Evolutionary conservation across 208 protist genomes (phyloP).

Genomic region (Wallacemonas collosoma): DNA sequence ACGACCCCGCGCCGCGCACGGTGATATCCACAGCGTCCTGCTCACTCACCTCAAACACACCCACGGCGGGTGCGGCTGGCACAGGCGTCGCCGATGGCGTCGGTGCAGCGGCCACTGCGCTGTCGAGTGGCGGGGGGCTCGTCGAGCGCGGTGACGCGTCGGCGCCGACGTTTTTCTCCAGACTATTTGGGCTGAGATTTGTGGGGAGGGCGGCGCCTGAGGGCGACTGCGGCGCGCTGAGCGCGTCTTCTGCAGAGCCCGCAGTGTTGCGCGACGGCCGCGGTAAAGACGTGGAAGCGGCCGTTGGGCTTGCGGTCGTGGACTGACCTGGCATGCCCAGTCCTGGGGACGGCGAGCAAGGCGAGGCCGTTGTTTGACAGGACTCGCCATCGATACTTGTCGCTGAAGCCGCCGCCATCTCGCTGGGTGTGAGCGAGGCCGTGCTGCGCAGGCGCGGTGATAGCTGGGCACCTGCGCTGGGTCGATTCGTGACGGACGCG

Average conservation of each 20-base stretch:
- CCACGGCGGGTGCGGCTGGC: background rate
- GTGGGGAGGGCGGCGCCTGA: no score
- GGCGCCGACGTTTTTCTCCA: background rate
- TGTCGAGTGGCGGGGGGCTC: background rate
- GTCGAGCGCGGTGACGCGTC: background rate
- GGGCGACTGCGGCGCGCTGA: no score
- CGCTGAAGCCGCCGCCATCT: background rate
- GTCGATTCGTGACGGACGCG: background rate
- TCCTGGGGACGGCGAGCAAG: no score
- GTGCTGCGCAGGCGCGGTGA: background rate
- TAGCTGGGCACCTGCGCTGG: background rate
- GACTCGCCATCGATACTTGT: background rate
- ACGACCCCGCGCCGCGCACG: constrained; percentile 55
- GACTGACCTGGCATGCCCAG: no score
- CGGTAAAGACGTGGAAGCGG: no score
- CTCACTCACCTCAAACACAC: constrained; percentile 44
- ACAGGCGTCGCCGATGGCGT: background rate
- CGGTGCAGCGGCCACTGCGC: background rate
- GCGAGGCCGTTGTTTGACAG: no score
- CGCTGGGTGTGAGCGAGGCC: background rate
- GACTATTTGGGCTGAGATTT: background rate
- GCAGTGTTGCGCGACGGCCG: no score
- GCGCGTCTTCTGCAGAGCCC: no score
- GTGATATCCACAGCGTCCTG: constrained; percentile 68
- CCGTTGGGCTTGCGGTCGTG: no score